Evolutionary conservation across 148 eudicot species (phyloP), one percentile per base, ranked within the genome.

Genomic region (Euryodendron excelsum): DNA sequence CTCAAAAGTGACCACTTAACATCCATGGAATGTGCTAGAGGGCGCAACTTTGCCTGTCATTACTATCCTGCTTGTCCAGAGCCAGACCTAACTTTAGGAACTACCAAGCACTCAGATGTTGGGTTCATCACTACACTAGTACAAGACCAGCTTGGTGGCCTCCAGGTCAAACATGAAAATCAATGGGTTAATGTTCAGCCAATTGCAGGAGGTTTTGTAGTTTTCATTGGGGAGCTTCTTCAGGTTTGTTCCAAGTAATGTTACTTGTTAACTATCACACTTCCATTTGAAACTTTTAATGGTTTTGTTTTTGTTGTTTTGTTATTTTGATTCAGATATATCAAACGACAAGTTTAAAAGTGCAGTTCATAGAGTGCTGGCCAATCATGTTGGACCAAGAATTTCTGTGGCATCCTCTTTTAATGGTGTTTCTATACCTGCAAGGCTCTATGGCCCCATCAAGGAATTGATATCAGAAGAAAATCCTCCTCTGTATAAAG

Each of bases 31-130:
- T 81, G 83, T 69, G 75, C 76, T 12, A 36, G 56, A 60, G 83
- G 82, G 13, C 80, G 69, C 73, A 18, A 20, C 9, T 30, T 77
- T 21, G 74, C 65, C 0, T 39, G 80, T 39, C 86, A 85, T 20
- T 89, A 83, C 66, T 86, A 89, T 58, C 89, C 91, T 1, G 69
- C 87, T 12, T 84, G 87, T 61, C 87, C 84, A 8, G 74, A 84
- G 74, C 87, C 81, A 15, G 69, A 85, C 12, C 77, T 80, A 20
- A 75, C 88, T 6, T 21, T 85, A 25, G 85, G 83, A 4, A 7
- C 31, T 21, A 61, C 45, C 28, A 82, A 76, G 79, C 85, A 85
- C 74, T 48, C 83, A 4, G 88, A 85, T 78, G 53, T 79, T 30
- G 73, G 72, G 15, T 85, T 85, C 44, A 77, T 85, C 73, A 79